Percentiles rank a stretch among this genome's conserved stretches.
Evolutionary conservation across 169 alveolate genomes (phyloP).

Genomic region (Plasmodium vivax): DNA sequence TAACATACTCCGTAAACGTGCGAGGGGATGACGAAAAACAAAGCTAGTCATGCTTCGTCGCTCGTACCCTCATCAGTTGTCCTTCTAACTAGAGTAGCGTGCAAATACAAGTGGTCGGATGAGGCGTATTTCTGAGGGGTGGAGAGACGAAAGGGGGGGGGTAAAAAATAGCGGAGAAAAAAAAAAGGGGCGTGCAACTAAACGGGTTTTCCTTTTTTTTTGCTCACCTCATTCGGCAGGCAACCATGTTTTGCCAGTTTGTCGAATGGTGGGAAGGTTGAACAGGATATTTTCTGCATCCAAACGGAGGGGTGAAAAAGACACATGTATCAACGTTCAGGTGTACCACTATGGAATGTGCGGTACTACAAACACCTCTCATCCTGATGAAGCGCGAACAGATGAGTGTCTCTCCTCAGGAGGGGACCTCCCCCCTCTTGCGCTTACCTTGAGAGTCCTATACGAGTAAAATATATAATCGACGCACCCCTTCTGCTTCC

Average conservation of each 20-base stretch:
- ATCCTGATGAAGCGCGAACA: not conserved
- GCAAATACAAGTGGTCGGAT: conserved; percentile 70
- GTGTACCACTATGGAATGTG: not conserved
- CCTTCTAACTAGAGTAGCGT: conserved; percentile 62
- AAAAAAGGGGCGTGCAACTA: not conserved
- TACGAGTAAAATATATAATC: conserved; percentile 86
- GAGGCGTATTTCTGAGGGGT: conserved; percentile 42
- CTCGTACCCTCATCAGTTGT: not conserved
- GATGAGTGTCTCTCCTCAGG: not conserved
- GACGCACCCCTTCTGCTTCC: conserved; percentile 88
- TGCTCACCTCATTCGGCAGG: conserved; percentile 51
- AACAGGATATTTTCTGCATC: conserved; percentile 52
- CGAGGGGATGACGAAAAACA: not conserved
- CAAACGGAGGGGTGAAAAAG: not conserved
- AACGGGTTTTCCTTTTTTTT: not conserved
- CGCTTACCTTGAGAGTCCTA: conserved; percentile 73
- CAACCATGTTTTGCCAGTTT: conserved; percentile 61
- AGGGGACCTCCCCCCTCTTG: not conserved
- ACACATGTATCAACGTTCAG: conserved; percentile 4
- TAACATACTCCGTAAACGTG: not conserved
- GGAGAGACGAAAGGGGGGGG: not conserved
- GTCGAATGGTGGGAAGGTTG: conserved; percentile 33
- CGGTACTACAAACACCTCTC: not conserved
- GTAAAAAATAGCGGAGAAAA: not conserved
- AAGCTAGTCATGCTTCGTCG: not conserved